phyloP scores from a whole-genome alignment of 2,329 filamentous ascomycete species.

The Venturia oleaginea region DNA sequence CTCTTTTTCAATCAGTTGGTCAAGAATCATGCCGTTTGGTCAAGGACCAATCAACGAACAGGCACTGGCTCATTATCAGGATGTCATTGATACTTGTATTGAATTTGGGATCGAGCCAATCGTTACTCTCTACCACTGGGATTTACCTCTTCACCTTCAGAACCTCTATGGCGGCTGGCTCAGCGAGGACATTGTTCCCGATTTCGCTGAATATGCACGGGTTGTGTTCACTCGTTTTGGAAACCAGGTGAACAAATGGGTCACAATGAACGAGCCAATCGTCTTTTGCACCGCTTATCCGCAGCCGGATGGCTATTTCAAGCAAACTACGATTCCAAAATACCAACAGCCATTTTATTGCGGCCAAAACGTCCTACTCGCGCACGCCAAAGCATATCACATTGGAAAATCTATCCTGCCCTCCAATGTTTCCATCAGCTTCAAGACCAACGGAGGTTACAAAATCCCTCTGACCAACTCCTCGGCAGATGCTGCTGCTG shows the following conservation, averaged over 20 bases:
- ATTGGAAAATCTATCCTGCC: constrained; percentile 59
- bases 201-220: constrained; percentile 71
- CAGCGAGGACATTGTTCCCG: constrained; percentile 75
- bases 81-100: constrained; percentile 68
- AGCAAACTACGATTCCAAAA: constrained; percentile 74
- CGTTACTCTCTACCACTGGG: constrained; percentile 83
- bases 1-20: constrained; percentile 77
- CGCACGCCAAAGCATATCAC: constrained; percentile 72
- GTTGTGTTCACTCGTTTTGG: constrained; percentile 64
- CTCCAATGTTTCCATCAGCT: constrained; percentile 73
- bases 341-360: constrained; percentile 37
- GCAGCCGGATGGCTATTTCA: constrained; percentile 60
- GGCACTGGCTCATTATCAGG: constrained; percentile 68
- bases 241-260: constrained; percentile 75
- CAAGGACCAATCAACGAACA: constrained; percentile 72
- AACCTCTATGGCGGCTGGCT: constrained; percentile 73
- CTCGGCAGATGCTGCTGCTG: constrained; percentile 66
- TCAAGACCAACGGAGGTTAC: constrained; percentile 66
- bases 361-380: constrained; percentile 70
- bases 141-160: constrained; percentile 69
- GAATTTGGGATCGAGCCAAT: constrained; percentile 70
- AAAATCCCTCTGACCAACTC: constrained; percentile 72
- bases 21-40: constrained; percentile 76
- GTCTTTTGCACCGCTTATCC: constrained; percentile 70
- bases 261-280: constrained; percentile 76